Conservation (phyloP, 441 rosid genomes). For the Erodium trifolium region DNA sequence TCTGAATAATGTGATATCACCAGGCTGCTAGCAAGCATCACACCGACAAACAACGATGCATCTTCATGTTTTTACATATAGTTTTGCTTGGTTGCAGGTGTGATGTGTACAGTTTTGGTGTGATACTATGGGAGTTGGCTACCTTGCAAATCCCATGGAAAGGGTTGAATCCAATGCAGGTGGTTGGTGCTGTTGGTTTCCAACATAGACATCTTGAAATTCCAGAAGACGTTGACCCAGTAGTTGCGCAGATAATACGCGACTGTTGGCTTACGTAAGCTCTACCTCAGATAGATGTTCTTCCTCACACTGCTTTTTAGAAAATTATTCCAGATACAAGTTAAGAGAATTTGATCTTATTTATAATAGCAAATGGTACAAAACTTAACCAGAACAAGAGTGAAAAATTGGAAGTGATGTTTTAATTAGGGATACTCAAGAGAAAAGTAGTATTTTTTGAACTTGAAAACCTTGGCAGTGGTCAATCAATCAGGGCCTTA, state of each 20-base stretch:
- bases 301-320: background rate
- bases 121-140: constrained; percentile 88
- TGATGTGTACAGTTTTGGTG: constrained; percentile 97
- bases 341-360: background rate
- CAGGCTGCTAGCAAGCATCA: background rate
- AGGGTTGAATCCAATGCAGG: constrained; percentile 98
- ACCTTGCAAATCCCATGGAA: constrained; percentile 80
- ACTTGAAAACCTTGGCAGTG: background rate
- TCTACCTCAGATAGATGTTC: background rate
- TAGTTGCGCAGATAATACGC: constrained; percentile 61
- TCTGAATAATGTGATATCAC: background rate
- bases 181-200: constrained; percentile 98
- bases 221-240: constrained; percentile 60
- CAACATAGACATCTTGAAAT: constrained; percentile 85
- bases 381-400: background rate
- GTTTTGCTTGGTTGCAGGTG: constrained; percentile 48
- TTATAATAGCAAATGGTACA: background rate
- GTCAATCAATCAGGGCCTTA: background rate
- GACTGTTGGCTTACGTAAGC: constrained; percentile 93
- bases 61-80: constrained; percentile 20
- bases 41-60: background rate
- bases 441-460: background rate
- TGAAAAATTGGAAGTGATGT: background rate
- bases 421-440: background rate
- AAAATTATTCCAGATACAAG: background rate